Percentiles rank a stretch among this genome's conserved stretches.
Conservation (phyloP, 768 basidiomycete genomes). For the Suillus weaverae region DNA sequence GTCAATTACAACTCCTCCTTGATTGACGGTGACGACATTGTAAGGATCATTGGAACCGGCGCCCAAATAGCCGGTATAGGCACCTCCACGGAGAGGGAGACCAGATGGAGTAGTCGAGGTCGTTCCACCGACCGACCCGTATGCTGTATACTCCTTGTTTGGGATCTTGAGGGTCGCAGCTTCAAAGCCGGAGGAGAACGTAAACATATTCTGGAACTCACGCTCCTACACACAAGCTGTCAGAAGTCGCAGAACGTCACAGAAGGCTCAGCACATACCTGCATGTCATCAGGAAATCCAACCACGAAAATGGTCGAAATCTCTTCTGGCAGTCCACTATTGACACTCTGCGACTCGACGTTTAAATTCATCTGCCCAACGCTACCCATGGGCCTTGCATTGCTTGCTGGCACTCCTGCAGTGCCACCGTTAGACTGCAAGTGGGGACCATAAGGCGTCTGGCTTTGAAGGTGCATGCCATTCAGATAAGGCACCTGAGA, state of each 20-base stretch:
- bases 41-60: constrained; percentile 75
- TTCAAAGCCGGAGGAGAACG: constrained; percentile 93
- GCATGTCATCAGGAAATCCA: constrained; percentile 99
- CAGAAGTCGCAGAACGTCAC: constrained; percentile 12
- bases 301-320: constrained; percentile 98
- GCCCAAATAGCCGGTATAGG: constrained; percentile 37
- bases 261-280: constrained; percentile 52
- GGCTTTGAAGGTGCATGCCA: constrained; percentile 58
- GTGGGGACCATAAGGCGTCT: constrained; percentile 76
- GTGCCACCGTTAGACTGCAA: constrained; percentile 45
- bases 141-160: constrained; percentile 84
- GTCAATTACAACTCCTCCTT: constrained; percentile 82
- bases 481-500: constrained; percentile 39
- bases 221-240: constrained; percentile 67
- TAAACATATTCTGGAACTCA: constrained; percentile 99
- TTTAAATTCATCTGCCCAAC: constrained; percentile 29
- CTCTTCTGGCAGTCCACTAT: constrained; percentile 61
- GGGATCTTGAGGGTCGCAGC: constrained; percentile 98
- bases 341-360: constrained; percentile 23
- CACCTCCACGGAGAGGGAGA: constrained; percentile 36
- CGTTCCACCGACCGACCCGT: constrained; percentile 47
- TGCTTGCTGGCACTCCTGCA: constrained; percentile 19
- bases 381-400: constrained; percentile 28
- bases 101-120: constrained; percentile 28
- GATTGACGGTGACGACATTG: constrained; percentile 79